Evolutionary conservation across 2,329 filamentous ascomycete genomes (phyloP).

Genomic region (Thermothelomyces thermophilus): DNA sequence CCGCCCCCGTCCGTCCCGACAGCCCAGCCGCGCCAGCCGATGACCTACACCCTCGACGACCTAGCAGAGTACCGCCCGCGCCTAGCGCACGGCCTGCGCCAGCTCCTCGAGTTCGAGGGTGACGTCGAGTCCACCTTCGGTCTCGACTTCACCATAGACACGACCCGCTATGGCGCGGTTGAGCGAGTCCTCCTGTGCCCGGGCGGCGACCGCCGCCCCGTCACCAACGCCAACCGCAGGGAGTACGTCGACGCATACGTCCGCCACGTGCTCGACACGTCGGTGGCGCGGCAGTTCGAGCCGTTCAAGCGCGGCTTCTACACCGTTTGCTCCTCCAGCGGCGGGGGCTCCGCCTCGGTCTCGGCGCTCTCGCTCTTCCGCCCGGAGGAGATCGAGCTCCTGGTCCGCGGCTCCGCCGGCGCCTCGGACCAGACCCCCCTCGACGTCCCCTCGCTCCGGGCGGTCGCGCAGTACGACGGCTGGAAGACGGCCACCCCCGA

Average conservation of each 20-base stretch:
- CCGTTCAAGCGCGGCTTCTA: conserved; percentile 93
- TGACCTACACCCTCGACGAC: conserved; percentile 73
- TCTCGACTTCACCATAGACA: conserved; percentile 71
- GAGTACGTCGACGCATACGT: conserved; percentile 87
- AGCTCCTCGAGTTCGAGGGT: conserved; percentile 76
- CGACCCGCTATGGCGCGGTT: conserved; percentile 68
- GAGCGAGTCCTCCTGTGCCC: conserved; percentile 64
- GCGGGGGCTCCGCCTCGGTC: neutral
- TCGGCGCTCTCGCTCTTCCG: conserved; percentile 73
- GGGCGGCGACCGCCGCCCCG: conserved; percentile 64
- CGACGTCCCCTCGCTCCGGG: conserved; percentile 67
- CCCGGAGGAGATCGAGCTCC: conserved; percentile 84
- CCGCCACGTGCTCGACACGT: conserved; percentile 68
- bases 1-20: conserved; percentile 50
- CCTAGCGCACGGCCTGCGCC: conserved; percentile 66
- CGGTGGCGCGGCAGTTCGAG: conserved; percentile 77
- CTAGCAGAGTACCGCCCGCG: conserved; percentile 73
- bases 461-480: conserved; percentile 74
- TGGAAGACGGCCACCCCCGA: conserved; percentile 43
- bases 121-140: conserved; percentile 73
- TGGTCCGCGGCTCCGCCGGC: conserved; percentile 77
- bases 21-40: conserved; percentile 48
- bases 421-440: conserved; percentile 65
- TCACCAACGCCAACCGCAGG: conserved; percentile 76
- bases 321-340: conserved; percentile 57